Evolutionary conservation across 805 yeast species (phyloP).

Genomic region (Candida pini): DNA sequence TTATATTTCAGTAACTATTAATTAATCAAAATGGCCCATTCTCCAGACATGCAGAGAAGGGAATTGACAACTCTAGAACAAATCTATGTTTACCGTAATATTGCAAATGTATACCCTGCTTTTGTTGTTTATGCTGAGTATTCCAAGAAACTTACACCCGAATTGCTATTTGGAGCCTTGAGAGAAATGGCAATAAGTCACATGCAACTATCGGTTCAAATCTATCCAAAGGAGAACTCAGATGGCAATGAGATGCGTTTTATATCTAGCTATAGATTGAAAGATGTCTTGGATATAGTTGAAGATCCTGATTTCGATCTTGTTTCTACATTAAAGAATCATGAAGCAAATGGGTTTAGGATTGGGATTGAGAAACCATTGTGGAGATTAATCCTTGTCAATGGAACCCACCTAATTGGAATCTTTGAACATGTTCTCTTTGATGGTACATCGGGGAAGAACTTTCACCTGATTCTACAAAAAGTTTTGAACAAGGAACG

Average conservation of each 20-base stretch:
- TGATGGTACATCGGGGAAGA: constrained; percentile 31
- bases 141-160: constrained; percentile 6
- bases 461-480: constrained; percentile 20
- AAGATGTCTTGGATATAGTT: constrained; percentile 14
- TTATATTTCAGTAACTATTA: no score
- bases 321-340: constrained; percentile 3
- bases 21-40: no score
- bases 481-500: constrained; percentile 16
- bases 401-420: constrained; percentile 13
- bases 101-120: constrained; percentile 1
- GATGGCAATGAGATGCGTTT: constrained; percentile 1
- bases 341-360: constrained; percentile 3
- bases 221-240: not conserved
- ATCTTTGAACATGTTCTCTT: constrained; percentile 27
- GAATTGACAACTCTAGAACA: constrained; percentile 7
- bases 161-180: constrained; percentile 8
- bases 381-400: constrained; percentile 18
- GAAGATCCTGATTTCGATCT: constrained; percentile 4
- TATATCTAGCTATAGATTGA: constrained; percentile 5
- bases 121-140: constrained; percentile 12
- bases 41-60: constrained; percentile 1
- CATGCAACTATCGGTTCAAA: constrained; percentile 16
- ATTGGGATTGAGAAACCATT: constrained; percentile 10
- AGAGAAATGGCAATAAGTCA: constrained; percentile 10
- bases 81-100: constrained; percentile 5